Evolutionary conservation across 495 filamentous ascomycete genomes (phyloP), one percentile per base, ranked within the genome.

Genomic region (Trypethelium eluteriae): DNA sequence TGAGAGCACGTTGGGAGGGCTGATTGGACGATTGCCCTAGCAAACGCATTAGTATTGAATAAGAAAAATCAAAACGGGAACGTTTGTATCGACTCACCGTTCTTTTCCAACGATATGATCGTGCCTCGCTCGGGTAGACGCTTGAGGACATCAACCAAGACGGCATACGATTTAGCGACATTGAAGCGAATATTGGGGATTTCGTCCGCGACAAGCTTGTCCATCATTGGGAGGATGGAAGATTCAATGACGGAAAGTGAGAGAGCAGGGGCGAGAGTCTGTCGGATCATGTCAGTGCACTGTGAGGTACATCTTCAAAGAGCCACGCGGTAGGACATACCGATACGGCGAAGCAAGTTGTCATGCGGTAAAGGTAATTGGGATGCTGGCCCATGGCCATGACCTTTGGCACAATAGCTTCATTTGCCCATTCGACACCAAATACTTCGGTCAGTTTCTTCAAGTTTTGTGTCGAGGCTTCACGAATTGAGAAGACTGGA

Each of bases 131-230:
- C 88, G 2, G 94, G 94, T 25, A 98, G 84, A 65, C 92, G 90
- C 77, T 91, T 89, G 74, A 98, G 81, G 36, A 93, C 92, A 67
- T 89, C 86, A 71, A 98, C 93, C 50, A 98, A 80, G 50, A 93
- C 86, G 18, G 86, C 84, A 74, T 97, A 98, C 38, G 95, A 97
- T 79, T 98, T 98, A 65, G 94, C 95, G 63, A 98, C 93, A 74
- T 98, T 98, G 84, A 98, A 98, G 64, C 94, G 91, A 75, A 98
- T 98, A 77, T 98, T 98, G 64, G 94, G 94, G 74, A 98, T 98
- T 38, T 93, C 91, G 74, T 98, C 94, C 16, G 83, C 82, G 38
- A 96, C 89, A 38, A 98, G 87, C 78, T 92, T 88, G 73, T 96
- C 91, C 77, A 98, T 83, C 84, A 98, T 98, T 44, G 95, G 93